A percentile compares a stretch with the other conserved stretches of the same genome.
phyloP scores from a whole-genome alignment of 2,329 filamentous ascomycete species.

The Aschersonia sp. region DNA sequence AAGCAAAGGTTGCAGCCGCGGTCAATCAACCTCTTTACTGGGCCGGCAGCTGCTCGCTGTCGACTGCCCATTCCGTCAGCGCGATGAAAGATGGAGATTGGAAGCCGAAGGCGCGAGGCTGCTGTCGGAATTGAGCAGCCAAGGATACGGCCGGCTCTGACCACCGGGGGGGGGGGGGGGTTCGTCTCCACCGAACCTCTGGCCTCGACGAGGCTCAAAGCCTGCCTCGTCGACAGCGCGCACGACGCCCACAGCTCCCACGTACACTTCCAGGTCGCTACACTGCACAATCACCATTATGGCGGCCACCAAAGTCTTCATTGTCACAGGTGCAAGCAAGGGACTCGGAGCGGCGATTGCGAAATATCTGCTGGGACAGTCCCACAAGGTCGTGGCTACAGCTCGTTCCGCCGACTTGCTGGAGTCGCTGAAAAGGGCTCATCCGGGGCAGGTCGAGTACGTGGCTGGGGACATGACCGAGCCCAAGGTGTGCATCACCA shows the following conservation, averaged over 20 bases:
- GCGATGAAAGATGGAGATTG: too few relatives aligned
- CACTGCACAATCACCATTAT: not conserved
- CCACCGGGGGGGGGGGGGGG: too few relatives aligned
- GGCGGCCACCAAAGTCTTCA: conserved; percentile 45
- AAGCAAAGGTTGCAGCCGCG: too few relatives aligned
- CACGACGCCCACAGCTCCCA: not conserved
- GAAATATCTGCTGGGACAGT: conserved; percentile 32
- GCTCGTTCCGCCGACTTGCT: conserved; percentile 37
- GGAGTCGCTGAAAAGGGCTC: conserved; percentile 32
- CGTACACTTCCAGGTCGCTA: not conserved
- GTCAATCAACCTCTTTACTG: too few relatives aligned
- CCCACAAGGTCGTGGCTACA: conserved; percentile 44
- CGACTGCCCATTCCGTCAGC: too few relatives aligned
- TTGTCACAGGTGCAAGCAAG: conserved; percentile 52
- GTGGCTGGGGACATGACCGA: conserved; percentile 41
- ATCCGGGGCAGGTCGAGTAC: conserved; percentile 38
- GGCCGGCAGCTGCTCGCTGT: too few relatives aligned
- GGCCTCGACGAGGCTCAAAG: too few relatives aligned
- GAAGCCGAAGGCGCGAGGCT: too few relatives aligned
- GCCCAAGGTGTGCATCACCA: conserved; percentile 24
- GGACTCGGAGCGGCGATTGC: conserved; percentile 46
- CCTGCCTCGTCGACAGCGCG: too few relatives aligned
- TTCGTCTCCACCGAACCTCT: too few relatives aligned
- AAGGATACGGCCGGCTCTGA: too few relatives aligned
- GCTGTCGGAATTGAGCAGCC: too few relatives aligned